Conservation (phyloP, 1,284 basidiomycete species). For the Ceratobasidium theobromae region DNA sequence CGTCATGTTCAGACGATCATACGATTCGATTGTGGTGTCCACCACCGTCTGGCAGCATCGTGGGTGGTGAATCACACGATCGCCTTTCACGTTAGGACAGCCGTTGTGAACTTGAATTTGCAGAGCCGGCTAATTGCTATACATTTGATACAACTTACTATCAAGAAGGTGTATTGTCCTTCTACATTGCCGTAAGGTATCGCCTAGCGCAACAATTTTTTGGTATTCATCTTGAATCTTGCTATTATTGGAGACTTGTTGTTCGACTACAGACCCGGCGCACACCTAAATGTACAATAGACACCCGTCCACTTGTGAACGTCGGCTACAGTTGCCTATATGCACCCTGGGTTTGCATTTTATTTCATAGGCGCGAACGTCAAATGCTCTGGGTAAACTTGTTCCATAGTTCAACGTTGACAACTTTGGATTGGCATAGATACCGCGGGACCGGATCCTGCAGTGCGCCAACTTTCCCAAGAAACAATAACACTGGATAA, state of each 20-base stretch:
- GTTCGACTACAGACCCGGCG: not conserved
- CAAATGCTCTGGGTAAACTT: no score
- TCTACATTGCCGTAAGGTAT: no score
- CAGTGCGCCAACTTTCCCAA: no score
- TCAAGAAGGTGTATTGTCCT: no score
- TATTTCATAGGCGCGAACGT: no score
- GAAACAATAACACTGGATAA: no score
- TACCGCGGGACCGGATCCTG: no score
- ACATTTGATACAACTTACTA: no score
- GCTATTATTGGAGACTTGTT: slow-evolving; percentile 21
- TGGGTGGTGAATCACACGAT: not conserved
- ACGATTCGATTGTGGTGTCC: slow-evolving; percentile 84
- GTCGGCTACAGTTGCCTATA: not conserved
- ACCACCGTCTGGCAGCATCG: slow-evolving; percentile 40
- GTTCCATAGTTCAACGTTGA: no score
- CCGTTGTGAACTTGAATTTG: not conserved
- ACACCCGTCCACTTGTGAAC: slow-evolving; percentile 3
- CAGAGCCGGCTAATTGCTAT: not conserved
- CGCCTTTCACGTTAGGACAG: slow-evolving; percentile 14
- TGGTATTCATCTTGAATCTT: slow-evolving; percentile 5
- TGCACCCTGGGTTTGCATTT: not conserved
- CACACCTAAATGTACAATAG: slow-evolving; percentile 15
- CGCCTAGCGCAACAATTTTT: no score
- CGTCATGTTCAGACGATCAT: slow-evolving; percentile 86
- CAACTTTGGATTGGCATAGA: no score